Conservation (phyloP, 257 asterid species). For the Asclepias syriaca region DNA sequence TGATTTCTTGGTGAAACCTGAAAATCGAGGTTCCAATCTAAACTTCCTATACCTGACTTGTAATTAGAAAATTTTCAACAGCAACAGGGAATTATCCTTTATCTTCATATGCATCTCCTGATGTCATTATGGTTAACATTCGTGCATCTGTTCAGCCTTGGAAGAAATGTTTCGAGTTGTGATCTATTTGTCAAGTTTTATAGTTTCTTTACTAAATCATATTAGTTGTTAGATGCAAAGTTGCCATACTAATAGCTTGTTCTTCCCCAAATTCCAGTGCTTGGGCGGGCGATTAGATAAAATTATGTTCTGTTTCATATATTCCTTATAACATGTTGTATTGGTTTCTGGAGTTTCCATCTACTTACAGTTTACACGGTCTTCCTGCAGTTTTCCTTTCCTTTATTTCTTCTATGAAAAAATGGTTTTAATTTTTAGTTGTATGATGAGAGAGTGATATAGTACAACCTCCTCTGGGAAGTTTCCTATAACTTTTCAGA, state of each 20-base stretch:
- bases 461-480: neutral
- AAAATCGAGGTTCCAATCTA: neutral
- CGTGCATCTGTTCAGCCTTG: neutral
- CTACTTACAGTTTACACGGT: too few species aligned
- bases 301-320: neutral
- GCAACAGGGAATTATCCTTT: neutral
- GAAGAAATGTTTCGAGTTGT: neutral
- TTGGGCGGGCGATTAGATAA: neutral
- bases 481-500: neutral
- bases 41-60: neutral
- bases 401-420: neutral
- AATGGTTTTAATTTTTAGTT: neutral
- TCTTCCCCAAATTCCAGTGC: neutral
- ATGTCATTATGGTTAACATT: neutral
- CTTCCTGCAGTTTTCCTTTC: too few species aligned
- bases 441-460: neutral
- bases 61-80: neutral
- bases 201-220: neutral
- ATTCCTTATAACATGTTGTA: neutral
- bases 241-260: neutral
- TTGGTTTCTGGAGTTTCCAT: neutral
- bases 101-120: neutral
- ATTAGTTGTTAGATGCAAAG: neutral
- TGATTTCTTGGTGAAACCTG: neutral
- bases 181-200: neutral